Base-by-base conservation (phyloP, 2,329 filamentous ascomycete species). In the Xylariaceae sp. region DNA sequence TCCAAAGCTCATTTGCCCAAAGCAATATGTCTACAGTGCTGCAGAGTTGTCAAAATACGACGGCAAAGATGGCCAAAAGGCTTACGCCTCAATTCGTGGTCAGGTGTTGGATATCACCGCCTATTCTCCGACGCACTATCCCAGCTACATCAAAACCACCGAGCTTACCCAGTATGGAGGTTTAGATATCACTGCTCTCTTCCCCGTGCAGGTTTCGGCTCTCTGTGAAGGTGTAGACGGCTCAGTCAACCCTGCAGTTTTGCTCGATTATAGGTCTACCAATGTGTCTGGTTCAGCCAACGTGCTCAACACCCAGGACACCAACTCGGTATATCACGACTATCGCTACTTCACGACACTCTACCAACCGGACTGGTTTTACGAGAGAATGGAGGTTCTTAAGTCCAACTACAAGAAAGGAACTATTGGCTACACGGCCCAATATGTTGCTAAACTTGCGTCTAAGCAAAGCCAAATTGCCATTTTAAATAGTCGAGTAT, bases 131-230 rank as follows among this genome's bases (percentile, higher is more conserved):
- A 72, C 71, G 22, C 94, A 98, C 64, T 95, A 95, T 63, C 90
- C 89, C 0, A 74, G 70, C 14, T 72, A 72, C 34, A 67, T 82
- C 38, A 82, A 79, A 50, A 75, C 79, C 25, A 81, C 81, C 52
- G 69, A 75, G 6, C 68, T 97, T 37, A 73, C 85, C 52, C 85
- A 86, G 57, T 98, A 97, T 57, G 91, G 86, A 38, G 93, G 93
- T 42, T 70, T 81, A 35, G 94, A 98, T 60, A 84, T 91, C n/a
- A 94, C 88, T 19, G 74, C 79, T 32, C 76, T 98, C 10, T 98
- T 98, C 70, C 93, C 94, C 0, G 77, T 98, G 1, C 93, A 98
- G 64, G 92, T 98, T 14, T 94, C 86, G 4, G 90, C 92, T 35
- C 76, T 98, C 29, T 98, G 93, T 67, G 79, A 86, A 48, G 93